Percentiles rank a stretch among this genome's conserved stretches.
Evolutionary conservation across 768 basidiomycete species (phyloP).

Genomic region (Russula sp.): DNA sequence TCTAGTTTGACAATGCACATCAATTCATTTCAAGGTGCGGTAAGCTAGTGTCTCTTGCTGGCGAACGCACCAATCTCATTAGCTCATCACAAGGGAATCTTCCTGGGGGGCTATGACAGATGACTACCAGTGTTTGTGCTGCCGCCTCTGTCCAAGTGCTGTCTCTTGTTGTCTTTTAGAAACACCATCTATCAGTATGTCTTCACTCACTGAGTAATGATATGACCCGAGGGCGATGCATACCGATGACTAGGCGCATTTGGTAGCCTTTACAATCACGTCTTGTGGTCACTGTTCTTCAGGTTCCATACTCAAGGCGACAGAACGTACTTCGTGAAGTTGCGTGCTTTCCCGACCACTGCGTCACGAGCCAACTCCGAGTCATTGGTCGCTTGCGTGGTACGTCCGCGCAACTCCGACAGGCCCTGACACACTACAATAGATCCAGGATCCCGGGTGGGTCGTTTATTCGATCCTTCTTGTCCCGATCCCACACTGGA

Average conservation of each 20-base stretch:
- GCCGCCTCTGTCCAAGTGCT: neutral
- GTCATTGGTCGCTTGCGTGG: neutral
- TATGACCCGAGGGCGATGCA: neutral
- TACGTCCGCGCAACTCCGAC: slow-evolving; percentile 1
- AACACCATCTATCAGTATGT: neutral
- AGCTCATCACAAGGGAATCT: neutral
- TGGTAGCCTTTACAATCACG: neutral
- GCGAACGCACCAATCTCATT: neutral
- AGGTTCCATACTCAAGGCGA: neutral
- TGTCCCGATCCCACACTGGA: neutral
- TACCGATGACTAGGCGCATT: neutral
- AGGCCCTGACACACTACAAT: neutral
- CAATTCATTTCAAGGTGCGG: neutral
- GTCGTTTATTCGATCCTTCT: neutral
- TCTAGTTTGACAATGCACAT: neutral
- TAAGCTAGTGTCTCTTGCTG: neutral
- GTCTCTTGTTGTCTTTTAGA: neutral
- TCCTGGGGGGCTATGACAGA: neutral
- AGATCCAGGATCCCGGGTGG: neutral
- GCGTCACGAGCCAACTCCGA: neutral
- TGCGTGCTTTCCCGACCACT: slow-evolving; percentile 26
- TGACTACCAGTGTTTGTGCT: neutral
- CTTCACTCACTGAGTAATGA: neutral
- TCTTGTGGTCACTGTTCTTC: neutral
- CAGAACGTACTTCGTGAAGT: neutral